phyloP scores from a whole-genome alignment of 2,329 filamentous ascomycete genomes.

The Penicillium sp. region DNA sequence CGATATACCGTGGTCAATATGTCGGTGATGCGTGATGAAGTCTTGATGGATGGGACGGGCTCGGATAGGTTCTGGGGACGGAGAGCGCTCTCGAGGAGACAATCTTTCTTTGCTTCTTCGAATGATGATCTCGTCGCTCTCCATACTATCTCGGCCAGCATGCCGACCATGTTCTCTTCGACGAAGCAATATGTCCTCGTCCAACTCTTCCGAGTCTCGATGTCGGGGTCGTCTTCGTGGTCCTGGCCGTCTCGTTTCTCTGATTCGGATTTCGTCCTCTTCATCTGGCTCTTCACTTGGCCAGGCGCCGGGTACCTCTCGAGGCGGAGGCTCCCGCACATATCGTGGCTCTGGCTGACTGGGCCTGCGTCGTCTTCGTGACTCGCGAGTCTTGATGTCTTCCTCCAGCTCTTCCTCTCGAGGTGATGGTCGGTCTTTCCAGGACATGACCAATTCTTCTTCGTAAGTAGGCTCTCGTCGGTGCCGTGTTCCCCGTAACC shows the following conservation, averaged over 20 bases:
- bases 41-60: slow-evolving; percentile 80
- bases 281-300: slow-evolving; percentile 10
- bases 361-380: slow-evolving; percentile 4
- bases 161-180: slow-evolving; percentile 20
- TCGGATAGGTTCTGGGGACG: slow-evolving; percentile 56
- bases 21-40: slow-evolving; percentile 80
- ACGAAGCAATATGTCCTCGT: slow-evolving; percentile 40
- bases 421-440: slow-evolving; percentile 13
- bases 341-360: slow-evolving; percentile 5
- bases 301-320: slow-evolving; percentile 7
- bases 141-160: slow-evolving; percentile 2
- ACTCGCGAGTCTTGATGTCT: slow-evolving; percentile 5
- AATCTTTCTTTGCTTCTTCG: slow-evolving; percentile 9
- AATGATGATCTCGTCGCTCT: slow-evolving; percentile 7
- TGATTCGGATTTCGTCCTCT: slow-evolving; percentile 10
- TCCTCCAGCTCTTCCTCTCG: slow-evolving; percentile 8
- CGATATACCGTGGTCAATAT: slow-evolving; percentile 70
- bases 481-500: slow-evolving; percentile 11
- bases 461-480: slow-evolving; percentile 6
- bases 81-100: slow-evolving; percentile 47
- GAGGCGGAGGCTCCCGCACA: background rate
- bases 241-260: slow-evolving; percentile 13
- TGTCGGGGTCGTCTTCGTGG: slow-evolving; percentile 7
- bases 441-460: slow-evolving; percentile 23
- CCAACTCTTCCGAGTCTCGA: slow-evolving; percentile 23